These are phyloP conservation scores for Pythium sukuiense DNA, from an alignment of 352 stramenopile species.

Conservation along the genomic window DNA sequence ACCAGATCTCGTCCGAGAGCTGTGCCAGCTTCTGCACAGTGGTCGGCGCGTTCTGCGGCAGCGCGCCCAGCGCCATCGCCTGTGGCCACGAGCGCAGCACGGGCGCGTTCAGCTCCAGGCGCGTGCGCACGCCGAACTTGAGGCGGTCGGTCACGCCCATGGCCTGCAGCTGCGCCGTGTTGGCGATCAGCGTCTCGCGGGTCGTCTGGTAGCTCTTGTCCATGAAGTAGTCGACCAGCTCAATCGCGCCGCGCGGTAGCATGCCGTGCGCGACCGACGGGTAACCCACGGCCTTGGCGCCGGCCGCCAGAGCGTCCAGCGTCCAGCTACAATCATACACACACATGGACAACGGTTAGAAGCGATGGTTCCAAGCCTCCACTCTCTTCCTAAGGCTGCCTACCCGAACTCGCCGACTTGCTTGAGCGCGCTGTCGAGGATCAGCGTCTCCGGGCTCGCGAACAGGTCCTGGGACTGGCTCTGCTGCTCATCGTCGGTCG, in stretches of 20 bases:
- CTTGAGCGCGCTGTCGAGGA: constrained; percentile 52
- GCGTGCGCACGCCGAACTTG: constrained; percentile 75
- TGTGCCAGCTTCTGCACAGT: constrained; percentile 72
- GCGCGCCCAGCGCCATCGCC: constrained; percentile 75
- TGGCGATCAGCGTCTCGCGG: constrained; percentile 53
- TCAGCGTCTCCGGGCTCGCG: constrained; percentile 45
- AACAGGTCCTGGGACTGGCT: constrained; percentile 17
- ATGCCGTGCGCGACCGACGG: constrained; percentile 84
- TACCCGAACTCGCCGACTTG: constrained; percentile 57
- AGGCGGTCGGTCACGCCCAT: constrained; percentile 80
- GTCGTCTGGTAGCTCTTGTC: constrained; percentile 64
- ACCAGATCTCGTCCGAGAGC: constrained; percentile 86
- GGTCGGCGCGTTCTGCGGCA: constrained; percentile 70
- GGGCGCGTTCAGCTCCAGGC: constrained; percentile 64
- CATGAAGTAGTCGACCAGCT: constrained; percentile 88
- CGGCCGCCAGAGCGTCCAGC: constrained; percentile 68
- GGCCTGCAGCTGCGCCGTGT: constrained; percentile 58
- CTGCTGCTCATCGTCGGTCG: constrained; percentile 7
- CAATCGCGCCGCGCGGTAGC: constrained; percentile 72
- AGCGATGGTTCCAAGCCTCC: not conserved
- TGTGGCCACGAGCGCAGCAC: constrained; percentile 68
- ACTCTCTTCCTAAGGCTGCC: not conserved
- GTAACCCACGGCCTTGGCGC: constrained; percentile 63
- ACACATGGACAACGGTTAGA: not conserved
- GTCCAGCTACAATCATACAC: constrained; percentile 52